Evolutionary conservation across 805 yeast species (phyloP), one percentile per base, ranked within the genome.

Genomic region (Yarrowia phangngaensis): DNA sequence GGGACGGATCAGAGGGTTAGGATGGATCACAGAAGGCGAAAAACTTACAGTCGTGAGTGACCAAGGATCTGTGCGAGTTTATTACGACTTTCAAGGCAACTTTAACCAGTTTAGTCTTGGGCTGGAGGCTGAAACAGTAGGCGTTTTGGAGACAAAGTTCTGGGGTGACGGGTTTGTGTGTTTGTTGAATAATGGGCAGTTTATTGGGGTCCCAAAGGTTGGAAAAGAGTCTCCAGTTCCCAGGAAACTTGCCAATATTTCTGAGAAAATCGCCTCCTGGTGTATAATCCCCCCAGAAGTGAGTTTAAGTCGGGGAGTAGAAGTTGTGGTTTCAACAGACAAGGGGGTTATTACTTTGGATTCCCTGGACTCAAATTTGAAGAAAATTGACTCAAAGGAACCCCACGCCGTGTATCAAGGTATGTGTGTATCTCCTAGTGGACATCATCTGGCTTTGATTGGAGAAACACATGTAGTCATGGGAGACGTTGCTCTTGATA

Each of bases 71-170:
- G 74, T 72, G 17, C 67, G 94, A 20, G 65, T 71, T 20, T 84
- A 83, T 62, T 64, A 70, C 31, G 88, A 84, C 57, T 78, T 82
- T 54, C 75, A 76, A 15, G 84, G 85, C 3, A 80, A 76, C 34
- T 85, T 84, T 60, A 70, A 70, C 38, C 86, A 80, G 56, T 72
- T 70, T 55, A 60, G 63, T 13, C 53, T 75, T 4, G 68, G 68
- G 2, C 54, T 58, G 14, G 64, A 62, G 4, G 63, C 68, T 0
- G 70, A 66, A 28, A 52, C 57, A 6, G 55, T 53, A 16, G 65
- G 64, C 0, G 61, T 74, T 6, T 46, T 53, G 4, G 70, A 70
- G 3, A 67, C 64, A 11, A 60, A 63, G 45, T 70, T 75, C 40
- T 68, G 67, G 64, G 63, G 60, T 4, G 49, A 61, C 7, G 79